These are phyloP conservation scores for Talinum fruticosum DNA, from an alignment of 148 eudicot species.

Conservation along the genomic window DNA sequence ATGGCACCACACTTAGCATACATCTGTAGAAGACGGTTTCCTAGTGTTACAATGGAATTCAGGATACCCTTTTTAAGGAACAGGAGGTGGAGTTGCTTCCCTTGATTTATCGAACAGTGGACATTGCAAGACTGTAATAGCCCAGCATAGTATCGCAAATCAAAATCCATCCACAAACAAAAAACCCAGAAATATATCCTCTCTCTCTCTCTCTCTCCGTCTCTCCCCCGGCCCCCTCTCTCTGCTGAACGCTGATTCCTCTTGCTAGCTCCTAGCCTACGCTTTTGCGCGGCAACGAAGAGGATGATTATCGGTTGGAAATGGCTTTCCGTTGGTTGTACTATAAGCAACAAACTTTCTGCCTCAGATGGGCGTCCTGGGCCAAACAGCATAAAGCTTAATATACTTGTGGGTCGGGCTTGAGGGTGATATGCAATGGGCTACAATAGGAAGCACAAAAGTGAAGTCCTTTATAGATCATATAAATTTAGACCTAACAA, in stretches of 20 bases:
- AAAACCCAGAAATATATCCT: not conserved
- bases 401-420: no score
- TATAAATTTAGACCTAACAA: no score
- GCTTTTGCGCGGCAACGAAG: constrained; percentile 7
- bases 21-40: constrained; percentile 71
- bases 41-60: constrained; percentile 39
- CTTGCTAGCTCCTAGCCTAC: no score
- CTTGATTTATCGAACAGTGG: constrained; percentile 40
- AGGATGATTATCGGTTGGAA: not conserved
- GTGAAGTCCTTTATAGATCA: no score
- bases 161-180: constrained; percentile 41
- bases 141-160: constrained; percentile 46
- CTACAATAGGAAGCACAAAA: no score
- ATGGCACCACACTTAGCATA: constrained; percentile 46
- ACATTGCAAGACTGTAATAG: constrained; percentile 49
- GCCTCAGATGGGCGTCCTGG: not conserved
- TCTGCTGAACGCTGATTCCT: not conserved
- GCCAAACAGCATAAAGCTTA: not conserved
- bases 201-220: not conserved
- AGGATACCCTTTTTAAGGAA: constrained; percentile 76
- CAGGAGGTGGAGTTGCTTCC: constrained; percentile 59
- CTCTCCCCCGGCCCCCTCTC: no score
- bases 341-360: not conserved
- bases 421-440: no score
- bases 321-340: not conserved